Percentiles rank a stretch among this genome's conserved stretches.
Evolutionary conservation across 441 rosid genomes (phyloP).

Genomic region (Euphorbia corollata): DNA sequence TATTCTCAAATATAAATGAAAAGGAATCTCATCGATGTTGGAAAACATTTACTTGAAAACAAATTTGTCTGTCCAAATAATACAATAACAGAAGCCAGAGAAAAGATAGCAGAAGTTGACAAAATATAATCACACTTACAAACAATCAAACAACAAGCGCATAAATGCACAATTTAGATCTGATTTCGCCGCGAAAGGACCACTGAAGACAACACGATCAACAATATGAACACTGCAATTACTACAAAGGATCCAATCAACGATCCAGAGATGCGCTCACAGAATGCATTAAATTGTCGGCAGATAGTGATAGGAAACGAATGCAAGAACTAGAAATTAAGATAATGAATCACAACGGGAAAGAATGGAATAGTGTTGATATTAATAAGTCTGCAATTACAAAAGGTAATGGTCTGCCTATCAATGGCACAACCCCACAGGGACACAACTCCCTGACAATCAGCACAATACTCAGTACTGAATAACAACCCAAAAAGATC

Average conservation of each 20-base stretch:
- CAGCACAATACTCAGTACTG: too few relatives aligned
- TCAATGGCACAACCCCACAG: too few relatives aligned
- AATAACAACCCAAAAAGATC: too few relatives aligned
- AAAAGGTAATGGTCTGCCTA: too few relatives aligned
- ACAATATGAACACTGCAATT: slow-evolving; percentile 21
- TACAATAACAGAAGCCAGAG: background rate
- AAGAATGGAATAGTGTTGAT: too few relatives aligned
- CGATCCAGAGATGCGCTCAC: slow-evolving; percentile 31
- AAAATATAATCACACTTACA: background rate
- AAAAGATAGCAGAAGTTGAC: too few relatives aligned
- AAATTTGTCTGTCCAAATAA: background rate
- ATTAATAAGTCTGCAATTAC: too few relatives aligned
- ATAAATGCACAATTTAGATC: background rate
- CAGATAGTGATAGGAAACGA: too few relatives aligned
- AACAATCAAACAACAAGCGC: background rate
- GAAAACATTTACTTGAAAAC: background rate
- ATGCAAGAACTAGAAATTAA: too few relatives aligned
- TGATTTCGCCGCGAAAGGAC: slow-evolving; percentile 27
- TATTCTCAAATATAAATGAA: background rate
- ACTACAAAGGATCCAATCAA: slow-evolving; percentile 33
- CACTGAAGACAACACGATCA: slow-evolving; percentile 26
- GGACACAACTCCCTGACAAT: too few relatives aligned
- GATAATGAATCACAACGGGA: too few relatives aligned
- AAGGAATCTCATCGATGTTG: background rate
- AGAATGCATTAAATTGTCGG: slow-evolving; percentile 39